phyloP scores from a whole-genome alignment of 305 asterid genomes.

The Fraxinus ornus region DNA sequence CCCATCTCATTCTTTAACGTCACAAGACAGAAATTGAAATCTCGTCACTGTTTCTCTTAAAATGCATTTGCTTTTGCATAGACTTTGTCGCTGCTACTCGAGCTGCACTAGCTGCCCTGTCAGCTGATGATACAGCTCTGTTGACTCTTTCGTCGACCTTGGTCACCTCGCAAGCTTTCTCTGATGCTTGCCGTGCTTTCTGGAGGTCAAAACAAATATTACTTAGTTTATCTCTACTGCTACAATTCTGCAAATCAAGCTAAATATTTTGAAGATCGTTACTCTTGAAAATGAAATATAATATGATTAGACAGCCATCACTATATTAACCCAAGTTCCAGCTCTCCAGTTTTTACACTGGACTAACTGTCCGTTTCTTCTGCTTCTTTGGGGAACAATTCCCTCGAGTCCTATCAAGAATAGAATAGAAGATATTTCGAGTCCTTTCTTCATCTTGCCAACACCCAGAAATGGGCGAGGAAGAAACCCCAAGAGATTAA shows the following conservation, averaged over 20 bases:
- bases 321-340: neutral
- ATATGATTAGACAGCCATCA: neutral
- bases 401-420: neutral
- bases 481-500: neutral
- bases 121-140: constrained; percentile 68
- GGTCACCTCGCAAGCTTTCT: constrained; percentile 68
- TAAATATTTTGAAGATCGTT: neutral
- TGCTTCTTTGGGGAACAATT: neutral
- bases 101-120: constrained; percentile 80
- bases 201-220: constrained; percentile 21
- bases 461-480: neutral
- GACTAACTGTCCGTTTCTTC: neutral
- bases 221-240: neutral
- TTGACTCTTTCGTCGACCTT: constrained; percentile 85
- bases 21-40: constrained; percentile 1
- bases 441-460: neutral
- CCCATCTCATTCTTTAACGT: neutral
- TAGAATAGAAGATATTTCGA: neutral
- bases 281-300: neutral
- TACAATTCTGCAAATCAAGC: neutral
- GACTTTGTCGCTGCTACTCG: constrained; percentile 86
- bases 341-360: neutral
- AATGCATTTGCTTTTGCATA: constrained; percentile 81
- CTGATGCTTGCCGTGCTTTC: constrained; percentile 83
- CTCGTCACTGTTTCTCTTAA: constrained; percentile 52